Evolutionary conservation across 768 basidiomycete genomes (phyloP).

Genomic region (Auricularia heimuer): DNA sequence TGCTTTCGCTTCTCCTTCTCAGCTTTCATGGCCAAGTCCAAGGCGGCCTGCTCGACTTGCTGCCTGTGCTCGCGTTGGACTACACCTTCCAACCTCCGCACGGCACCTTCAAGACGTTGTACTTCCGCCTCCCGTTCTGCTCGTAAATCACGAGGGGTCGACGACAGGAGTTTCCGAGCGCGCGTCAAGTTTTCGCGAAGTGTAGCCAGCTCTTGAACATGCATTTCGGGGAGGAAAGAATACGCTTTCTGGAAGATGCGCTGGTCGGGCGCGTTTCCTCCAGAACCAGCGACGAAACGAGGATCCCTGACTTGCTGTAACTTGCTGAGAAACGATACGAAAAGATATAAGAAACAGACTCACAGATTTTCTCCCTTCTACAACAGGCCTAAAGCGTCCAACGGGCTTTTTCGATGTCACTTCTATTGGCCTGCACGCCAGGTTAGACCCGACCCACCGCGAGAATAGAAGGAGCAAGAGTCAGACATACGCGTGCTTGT

Average conservation of each 20-base stretch:
- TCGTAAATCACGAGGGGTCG: slow-evolving; percentile 51
- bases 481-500: slow-evolving; percentile 77
- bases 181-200: slow-evolving; percentile 57
- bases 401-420: slow-evolving; percentile 81
- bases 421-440: slow-evolving; percentile 54
- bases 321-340: not conserved
- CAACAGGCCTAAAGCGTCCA: slow-evolving; percentile 55
- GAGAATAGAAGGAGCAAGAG: not conserved
- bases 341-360: slow-evolving; percentile 17
- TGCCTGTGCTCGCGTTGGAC: slow-evolving; percentile 66
- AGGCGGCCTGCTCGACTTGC: slow-evolving; percentile 57
- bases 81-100: slow-evolving; percentile 67
- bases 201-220: slow-evolving; percentile 50
- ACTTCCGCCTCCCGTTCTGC: slow-evolving; percentile 60
- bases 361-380: slow-evolving; percentile 59
- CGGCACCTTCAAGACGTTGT: slow-evolving; percentile 53
- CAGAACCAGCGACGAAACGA: slow-evolving; percentile 67
- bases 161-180: slow-evolving; percentile 52
- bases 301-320: slow-evolving; percentile 71
- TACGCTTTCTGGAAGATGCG: slow-evolving; percentile 54
- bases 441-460: not conserved
- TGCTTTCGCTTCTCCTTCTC: slow-evolving; percentile 57
- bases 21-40: slow-evolving; percentile 41
- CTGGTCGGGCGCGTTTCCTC: slow-evolving; percentile 51
- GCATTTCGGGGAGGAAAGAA: slow-evolving; percentile 59